Conservation (phyloP, 2,329 filamentous ascomycete species). For the Colletotrichum filicis region DNA sequence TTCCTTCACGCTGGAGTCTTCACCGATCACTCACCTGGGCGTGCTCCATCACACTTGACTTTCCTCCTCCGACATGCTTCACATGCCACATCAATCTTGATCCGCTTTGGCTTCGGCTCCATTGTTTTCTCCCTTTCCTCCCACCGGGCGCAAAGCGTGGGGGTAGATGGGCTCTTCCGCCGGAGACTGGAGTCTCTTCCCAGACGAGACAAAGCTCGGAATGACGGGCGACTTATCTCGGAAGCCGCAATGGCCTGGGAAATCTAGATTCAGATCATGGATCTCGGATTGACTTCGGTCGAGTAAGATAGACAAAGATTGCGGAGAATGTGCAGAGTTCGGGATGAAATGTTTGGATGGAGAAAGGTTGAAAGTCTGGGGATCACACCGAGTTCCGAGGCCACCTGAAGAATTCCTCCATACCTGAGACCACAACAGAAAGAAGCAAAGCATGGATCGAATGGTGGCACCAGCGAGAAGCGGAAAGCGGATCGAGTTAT, state of each 20-base stretch:
- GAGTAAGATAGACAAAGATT: slow-evolving; percentile 4
- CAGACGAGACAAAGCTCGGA: neutral
- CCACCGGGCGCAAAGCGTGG: neutral
- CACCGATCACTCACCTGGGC: slow-evolving; percentile 45
- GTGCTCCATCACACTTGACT: slow-evolving; percentile 53
- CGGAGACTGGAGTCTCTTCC: neutral
- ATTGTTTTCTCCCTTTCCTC: slow-evolving; percentile 16
- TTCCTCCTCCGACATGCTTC: slow-evolving; percentile 54
- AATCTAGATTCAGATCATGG: slow-evolving; percentile 7
- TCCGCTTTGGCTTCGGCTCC: slow-evolving; percentile 46
- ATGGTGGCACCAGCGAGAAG: neutral
- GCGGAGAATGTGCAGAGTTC: slow-evolving; percentile 13
- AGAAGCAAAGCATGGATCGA: neutral
- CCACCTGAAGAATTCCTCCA: neutral
- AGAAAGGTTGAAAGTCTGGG: slow-evolving; percentile 2
- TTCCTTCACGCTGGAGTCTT: neutral
- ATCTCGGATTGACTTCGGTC: slow-evolving; percentile 20
- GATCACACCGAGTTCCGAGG: slow-evolving; percentile 25
- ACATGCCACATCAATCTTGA: slow-evolving; percentile 56
- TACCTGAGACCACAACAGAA: neutral
- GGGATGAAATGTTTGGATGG: slow-evolving; percentile 23
- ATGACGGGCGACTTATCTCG: slow-evolving; percentile 8
- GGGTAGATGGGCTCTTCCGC: neutral
- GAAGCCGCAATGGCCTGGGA: neutral
- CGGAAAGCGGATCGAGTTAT: slow-evolving; percentile 20